Percentiles rank a stretch among this genome's conserved stretches.
Evolutionary conservation across 331 rosid genomes (phyloP).

Genomic region (Rhamnella rubrinervis): DNA sequence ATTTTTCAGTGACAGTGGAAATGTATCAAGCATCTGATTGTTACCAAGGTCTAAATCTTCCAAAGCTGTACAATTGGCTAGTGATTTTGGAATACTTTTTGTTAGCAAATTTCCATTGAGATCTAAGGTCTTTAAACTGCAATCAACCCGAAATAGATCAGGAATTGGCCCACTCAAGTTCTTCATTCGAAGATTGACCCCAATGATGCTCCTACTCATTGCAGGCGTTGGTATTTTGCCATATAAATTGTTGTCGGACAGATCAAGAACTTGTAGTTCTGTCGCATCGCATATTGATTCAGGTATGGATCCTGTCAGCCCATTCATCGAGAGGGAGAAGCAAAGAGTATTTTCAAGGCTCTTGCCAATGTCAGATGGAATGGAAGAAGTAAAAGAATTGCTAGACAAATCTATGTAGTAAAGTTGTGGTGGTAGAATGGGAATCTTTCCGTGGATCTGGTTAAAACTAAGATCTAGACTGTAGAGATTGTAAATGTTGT

Average conservation of each 20-base stretch:
- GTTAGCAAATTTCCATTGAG: slow-evolving; percentile 19
- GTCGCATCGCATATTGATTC: background rate
- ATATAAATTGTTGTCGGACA: slow-evolving; percentile 19
- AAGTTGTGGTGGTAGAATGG: no score
- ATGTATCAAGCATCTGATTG: slow-evolving; percentile 17
- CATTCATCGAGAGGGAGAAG: slow-evolving; percentile 20
- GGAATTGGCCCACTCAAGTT: slow-evolving; percentile 34
- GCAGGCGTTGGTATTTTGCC: slow-evolving; percentile 38
- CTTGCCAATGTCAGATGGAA: background rate
- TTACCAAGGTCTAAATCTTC: slow-evolving; percentile 47
- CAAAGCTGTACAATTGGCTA: slow-evolving; percentile 34
- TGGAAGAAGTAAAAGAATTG: slow-evolving; percentile 20
- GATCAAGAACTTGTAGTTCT: slow-evolving; percentile 5
- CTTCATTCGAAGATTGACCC: slow-evolving; percentile 44
- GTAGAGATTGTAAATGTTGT: no score
- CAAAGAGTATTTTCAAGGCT: rapidly evolving
- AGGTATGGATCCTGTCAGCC: slow-evolving; percentile 13
- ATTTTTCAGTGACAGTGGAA: slow-evolving; percentile 50
- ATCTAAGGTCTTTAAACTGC: slow-evolving; percentile 48
- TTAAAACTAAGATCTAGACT: slow-evolving; percentile 22
- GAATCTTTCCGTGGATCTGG: background rate
- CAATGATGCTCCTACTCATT: slow-evolving; percentile 30
- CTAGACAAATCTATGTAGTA: slow-evolving; percentile 20
- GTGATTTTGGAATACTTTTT: slow-evolving; percentile 48
- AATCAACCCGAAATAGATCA: slow-evolving; percentile 26